Evolutionary conservation across 441 rosid genomes (phyloP).

Genomic region (Jatropha podagrica): DNA sequence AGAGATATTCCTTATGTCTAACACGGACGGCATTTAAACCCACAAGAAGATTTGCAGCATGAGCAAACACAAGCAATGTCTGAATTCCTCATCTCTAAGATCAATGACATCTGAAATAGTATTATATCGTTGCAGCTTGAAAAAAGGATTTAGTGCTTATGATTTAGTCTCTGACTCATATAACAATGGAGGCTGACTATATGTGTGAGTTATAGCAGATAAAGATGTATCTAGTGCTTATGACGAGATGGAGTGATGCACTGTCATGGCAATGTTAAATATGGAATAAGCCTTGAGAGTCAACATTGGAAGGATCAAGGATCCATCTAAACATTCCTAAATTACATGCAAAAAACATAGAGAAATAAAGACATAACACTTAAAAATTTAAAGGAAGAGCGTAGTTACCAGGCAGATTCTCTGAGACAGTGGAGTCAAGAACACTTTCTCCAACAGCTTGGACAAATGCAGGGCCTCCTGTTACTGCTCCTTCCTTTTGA

Average conservation of each 20-base stretch:
- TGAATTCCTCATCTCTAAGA: slow-evolving; percentile 7
- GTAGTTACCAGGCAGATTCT: slow-evolving; percentile 86
- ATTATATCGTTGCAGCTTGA: neutral
- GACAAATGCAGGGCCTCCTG: slow-evolving; percentile 88
- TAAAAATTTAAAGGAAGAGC: slow-evolving; percentile 10
- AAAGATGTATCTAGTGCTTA: neutral
- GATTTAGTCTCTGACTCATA: neutral
- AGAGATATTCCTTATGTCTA: neutral
- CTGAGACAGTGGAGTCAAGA: slow-evolving; percentile 87
- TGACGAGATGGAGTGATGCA: neutral
- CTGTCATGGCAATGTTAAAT: neutral
- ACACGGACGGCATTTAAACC: slow-evolving; percentile 2
- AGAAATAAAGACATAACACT: neutral
- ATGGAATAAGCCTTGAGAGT: neutral
- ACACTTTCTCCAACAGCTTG: slow-evolving; percentile 83
- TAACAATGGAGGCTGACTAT: neutral
- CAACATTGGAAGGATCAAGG: neutral
- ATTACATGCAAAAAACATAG: neutral
- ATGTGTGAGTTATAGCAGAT: neutral
- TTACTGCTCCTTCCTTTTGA: slow-evolving; percentile 94
- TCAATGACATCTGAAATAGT: slow-evolving; percentile 11
- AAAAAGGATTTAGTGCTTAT: neutral
- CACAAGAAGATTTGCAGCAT: slow-evolving; percentile 7
- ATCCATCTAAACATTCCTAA: neutral
- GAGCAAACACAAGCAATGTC: neutral